Conservation (phyloP, 2,329 filamentous ascomycete species). For the Hypoxylon sp. region DNA sequence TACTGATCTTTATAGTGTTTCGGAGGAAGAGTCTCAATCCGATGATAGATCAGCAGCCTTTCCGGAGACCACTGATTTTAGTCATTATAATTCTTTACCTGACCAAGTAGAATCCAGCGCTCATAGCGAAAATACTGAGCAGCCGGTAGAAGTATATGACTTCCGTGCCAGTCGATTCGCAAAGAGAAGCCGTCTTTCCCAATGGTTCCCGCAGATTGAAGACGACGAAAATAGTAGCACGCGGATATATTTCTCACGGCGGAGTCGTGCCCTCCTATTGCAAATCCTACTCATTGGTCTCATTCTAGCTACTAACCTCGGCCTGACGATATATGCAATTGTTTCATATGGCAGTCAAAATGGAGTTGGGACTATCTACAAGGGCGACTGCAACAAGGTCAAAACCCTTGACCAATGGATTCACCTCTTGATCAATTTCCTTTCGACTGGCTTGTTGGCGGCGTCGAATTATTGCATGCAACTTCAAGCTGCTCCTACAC, state of each 20-base stretch:
- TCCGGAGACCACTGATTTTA: not conserved
- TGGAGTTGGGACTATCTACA: constrained; percentile 49
- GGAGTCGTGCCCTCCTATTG: constrained; percentile 45
- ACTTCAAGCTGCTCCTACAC: constrained; percentile 54
- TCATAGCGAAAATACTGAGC: not conserved
- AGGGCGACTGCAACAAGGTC: constrained; percentile 49
- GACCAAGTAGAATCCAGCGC: not conserved
- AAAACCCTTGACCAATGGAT: constrained; percentile 45
- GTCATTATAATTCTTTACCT: not conserved
- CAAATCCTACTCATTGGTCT: constrained; percentile 50
- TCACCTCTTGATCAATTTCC: constrained; percentile 54
- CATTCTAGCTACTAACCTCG: constrained; percentile 33
- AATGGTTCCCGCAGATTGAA: constrained; percentile 49
- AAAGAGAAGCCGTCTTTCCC: constrained; percentile 7
- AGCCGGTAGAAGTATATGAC: not conserved
- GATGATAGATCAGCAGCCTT: not conserved
- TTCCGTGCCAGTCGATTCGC: constrained; percentile 19
- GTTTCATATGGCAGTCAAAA: constrained; percentile 37
- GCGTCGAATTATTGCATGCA: constrained; percentile 59
- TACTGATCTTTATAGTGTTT: not conserved
- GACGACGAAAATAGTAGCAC: constrained; percentile 35
- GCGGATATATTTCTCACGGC: constrained; percentile 42
- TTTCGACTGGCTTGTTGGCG: constrained; percentile 53
- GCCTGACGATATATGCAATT: constrained; percentile 46
- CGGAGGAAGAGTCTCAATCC: not conserved